Base-by-base conservation (phyloP, 1,284 basidiomycete genomes). In the Trametes sp. region DNA sequence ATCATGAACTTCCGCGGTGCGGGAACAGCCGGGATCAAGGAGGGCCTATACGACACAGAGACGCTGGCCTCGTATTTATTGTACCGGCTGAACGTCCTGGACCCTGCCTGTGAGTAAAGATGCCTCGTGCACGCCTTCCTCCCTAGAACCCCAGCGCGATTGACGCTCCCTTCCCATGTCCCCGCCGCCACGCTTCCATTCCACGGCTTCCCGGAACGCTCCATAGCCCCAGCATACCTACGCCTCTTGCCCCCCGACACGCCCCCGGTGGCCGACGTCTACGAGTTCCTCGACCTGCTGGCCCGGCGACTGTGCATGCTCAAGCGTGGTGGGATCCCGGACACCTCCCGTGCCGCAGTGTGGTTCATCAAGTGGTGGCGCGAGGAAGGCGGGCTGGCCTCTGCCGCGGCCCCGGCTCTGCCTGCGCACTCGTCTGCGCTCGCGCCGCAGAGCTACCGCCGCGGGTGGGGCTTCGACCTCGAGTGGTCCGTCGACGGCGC, bases 331-430 rank as follows among this genome's bases (percentile, higher is more conserved):
- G 94, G 90, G 1, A 81, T 87, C 57, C 81, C 82, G 44, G 91
- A 98, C 74, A 72, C 83, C 14, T 77, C 85, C 7, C 84, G 92
- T 11, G 92, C 94, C 7, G 88, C 90, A 2, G 80, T 81, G n/a
- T 93, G 89, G 82, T 88, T 98, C 71, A 84, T 97, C 42, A 81
- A 85, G 48, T 92, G 92, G 84, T 98, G 95, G 88, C 86, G 96
- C 51, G 88, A 90, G 74, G 80, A 93, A 68, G 89, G 90, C 54
- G 84, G 86, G 42, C 64, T 65, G 21, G 66, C 68, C 28, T 70
- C 72, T 2, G 78, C 87, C 78, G n/a, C 76, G 78, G 24, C 76
- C 26, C 62, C 68, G 11, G 66, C 62, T 33, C 65, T 63, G 28
- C 53, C 58, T 38, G 63, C 57, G 52, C 65, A 56, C 50, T 36